Base-by-base conservation (phyloP, 1,139 yeast genomes). In the Taiozyma sp. region DNA sequence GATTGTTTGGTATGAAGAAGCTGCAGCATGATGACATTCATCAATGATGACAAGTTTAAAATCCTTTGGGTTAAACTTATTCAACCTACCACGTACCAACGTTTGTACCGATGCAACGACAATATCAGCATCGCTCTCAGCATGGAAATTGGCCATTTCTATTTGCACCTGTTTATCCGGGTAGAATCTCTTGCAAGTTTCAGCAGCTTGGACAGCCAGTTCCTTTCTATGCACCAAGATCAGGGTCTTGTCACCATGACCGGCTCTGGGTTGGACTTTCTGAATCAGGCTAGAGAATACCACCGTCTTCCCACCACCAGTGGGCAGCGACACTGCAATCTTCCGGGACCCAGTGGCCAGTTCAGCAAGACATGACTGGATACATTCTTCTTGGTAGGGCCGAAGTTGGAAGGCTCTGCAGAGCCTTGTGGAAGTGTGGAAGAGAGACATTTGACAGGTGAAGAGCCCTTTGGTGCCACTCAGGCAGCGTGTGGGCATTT, bases 251-350 rank as follows among this genome's bases (percentile, higher is more conserved):
- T 70, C 63, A 1, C 86, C 84, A 9, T 67, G 63, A 2, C 62
- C 68, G 19, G 43, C 62, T 51, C 63, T 54, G 0, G 80, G 74
- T 10, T 66, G 59, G 14, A 89, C 69, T 42, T 71, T 67, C 0
- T 80, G 75, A 6, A 90, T 77, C 46, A 91, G 63, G 59, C 81
- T 81, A 2, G 93, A 73, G 64, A 92, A 89, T 1, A 92, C 84
- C 19, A 91, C 90, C 0, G 98, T 92, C 61, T 92, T 92, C 2
- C 98, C 99, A 19, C 96, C 95, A 0, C 99, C 99, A 0, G 98
- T 93, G 7, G 97, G 97, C 48, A 93, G 67, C 16, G 91, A 87
- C 2, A 90, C 91, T 0, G 95, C 97, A 1, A 91, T 80, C 46
- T 96, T 72, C 24, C 74, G 69, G 5, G 72, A 65, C 0, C 85